These are phyloP conservation scores for Neonectria magnoliae DNA, from an alignment of 2,329 filamentous ascomycete genomes.

Conservation along the genomic window DNA sequence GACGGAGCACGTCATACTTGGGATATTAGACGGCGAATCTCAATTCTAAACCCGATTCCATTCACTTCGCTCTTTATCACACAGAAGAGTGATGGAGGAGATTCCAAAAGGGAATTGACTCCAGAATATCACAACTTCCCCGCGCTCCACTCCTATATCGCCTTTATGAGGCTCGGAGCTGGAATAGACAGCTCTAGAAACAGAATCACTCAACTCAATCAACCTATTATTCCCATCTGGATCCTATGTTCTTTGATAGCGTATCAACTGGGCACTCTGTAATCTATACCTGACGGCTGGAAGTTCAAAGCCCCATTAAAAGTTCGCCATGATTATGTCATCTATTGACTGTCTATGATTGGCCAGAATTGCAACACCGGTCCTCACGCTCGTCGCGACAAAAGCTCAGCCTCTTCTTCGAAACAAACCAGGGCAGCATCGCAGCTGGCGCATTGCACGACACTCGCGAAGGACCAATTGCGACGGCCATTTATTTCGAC, in stretches of 20 bases:
- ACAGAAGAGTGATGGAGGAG: neutral
- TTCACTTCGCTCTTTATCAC: constrained; percentile 2
- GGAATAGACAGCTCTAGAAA: neutral
- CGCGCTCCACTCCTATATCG: neutral
- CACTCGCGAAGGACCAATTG: constrained; percentile 24
- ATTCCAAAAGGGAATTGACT: neutral
- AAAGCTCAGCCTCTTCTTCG: constrained; percentile 32
- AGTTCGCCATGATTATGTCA: constrained; percentile 37
- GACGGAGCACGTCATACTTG: constrained; percentile 19
- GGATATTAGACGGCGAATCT: constrained; percentile 38
- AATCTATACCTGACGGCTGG: neutral
- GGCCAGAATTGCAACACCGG: constrained; percentile 26
- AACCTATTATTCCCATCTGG: neutral
- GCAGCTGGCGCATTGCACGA: constrained; percentile 20
- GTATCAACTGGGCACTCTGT: neutral
- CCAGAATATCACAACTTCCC: neutral
- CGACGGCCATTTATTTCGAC: neutral
- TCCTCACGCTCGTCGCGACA: constrained; percentile 35
- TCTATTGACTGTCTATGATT: constrained; percentile 33
- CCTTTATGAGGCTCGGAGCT: neutral
- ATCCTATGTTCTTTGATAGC: neutral
- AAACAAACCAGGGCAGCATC: constrained; percentile 23
- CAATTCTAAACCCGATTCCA: constrained; percentile 30
- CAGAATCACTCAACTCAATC: neutral
- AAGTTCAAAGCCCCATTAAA: neutral